Base-by-base conservation (phyloP, 306 rosid genomes). In the Rosa multiflora region DNA sequence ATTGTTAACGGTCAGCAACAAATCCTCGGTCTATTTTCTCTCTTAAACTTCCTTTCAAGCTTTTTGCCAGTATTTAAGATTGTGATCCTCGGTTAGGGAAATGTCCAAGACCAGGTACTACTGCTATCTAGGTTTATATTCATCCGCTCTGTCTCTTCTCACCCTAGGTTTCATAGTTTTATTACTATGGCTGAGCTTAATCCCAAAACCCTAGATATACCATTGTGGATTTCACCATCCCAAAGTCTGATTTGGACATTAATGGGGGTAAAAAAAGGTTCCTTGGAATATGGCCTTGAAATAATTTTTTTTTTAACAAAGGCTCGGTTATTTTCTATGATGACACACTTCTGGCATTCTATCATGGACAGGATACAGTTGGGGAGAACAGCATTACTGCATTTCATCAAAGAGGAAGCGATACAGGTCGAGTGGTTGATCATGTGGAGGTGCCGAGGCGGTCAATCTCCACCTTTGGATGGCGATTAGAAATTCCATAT, bases 101-200 rank as follows among this genome's bases (percentile, higher is more conserved):
- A 51, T 32, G 37, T 32, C 37, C 37, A 32, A 32, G 2, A 32
- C 37, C 37, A 32, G 37, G 37, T 32, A 32, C 37, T 32, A 32
- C 37, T 32, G 37, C 37, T 32, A 32, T 32, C 37, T 32, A 32
- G 37, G 37, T 32, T 32, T 32, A 32, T 32, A 32, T 32, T 32
- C 37, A 32, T 32, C 35, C 35, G 35, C 3, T 32, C 35, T 32
- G 3, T 32, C 1, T 32, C 37, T 32, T 32, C 37, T 32, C 37
- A 32, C 37, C 37, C 37, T 32, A 18, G 85, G 88, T 26, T 48
- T 84, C 46, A 52, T 84, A 20, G 85, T 73, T 59, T 15, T 88
- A 15, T 61, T 75, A 44, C 79, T 86, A 49, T 86, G 88, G 91
- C 81, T 86, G 32, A 2, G 64, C 26, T 67, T 84, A 72, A 84